These are phyloP conservation scores for Lyophyllum semitale DNA, from an alignment of 768 basidiomycete genomes.

Conservation along the genomic window DNA sequence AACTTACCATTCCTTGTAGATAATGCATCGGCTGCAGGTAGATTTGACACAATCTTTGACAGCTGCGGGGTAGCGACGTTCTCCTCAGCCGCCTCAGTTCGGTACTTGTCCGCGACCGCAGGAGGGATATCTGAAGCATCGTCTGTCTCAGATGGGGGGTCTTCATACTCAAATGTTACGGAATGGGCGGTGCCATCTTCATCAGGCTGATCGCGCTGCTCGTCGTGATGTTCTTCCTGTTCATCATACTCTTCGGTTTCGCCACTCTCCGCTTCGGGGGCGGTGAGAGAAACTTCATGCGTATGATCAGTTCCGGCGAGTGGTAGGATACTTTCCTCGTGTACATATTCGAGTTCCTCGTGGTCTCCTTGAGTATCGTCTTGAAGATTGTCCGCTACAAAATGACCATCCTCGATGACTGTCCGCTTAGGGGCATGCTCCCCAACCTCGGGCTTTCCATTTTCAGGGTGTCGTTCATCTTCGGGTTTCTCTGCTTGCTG, in stretches of 20 bases:
- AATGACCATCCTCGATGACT: background rate
- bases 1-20: background rate
- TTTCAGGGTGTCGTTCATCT: background rate
- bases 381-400: background rate
- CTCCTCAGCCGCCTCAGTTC: background rate
- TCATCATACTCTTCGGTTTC: slow-evolving; percentile 22
- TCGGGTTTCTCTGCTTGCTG: background rate
- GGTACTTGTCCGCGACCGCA: background rate
- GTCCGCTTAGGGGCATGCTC: background rate
- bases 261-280: slow-evolving; percentile 3
- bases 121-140: slow-evolving; percentile 1
- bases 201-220: slow-evolving; percentile 28
- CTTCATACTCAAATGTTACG: slow-evolving; percentile 1
- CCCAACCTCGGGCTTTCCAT: background rate
- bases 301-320: slow-evolving; percentile 2
- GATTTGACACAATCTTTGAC: background rate
- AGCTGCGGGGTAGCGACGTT: background rate
- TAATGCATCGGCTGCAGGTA: background rate
- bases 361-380: slow-evolving; percentile 10
- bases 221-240: background rate
- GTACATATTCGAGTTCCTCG: slow-evolving; percentile 15
- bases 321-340: background rate
- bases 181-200: background rate
- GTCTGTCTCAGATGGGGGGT: slow-evolving; percentile 1
- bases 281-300: slow-evolving; percentile 23